Evolutionary conservation across 1,284 basidiomycete species (phyloP).

Genomic region (Sanguinoderma infundibulare): DNA sequence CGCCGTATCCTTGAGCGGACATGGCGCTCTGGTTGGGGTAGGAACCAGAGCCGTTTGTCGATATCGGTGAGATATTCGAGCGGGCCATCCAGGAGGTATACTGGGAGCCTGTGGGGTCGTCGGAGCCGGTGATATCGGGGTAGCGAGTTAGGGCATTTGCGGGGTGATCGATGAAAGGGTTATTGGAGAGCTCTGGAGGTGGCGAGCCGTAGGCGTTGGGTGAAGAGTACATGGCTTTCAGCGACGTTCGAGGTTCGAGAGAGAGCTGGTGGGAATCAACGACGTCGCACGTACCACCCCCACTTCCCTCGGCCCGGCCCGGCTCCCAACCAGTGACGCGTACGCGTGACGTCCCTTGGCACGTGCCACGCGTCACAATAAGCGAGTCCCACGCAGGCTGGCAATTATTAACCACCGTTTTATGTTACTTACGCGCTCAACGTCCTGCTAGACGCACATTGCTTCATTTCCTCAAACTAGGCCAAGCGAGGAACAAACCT

Average conservation of each 20-base stretch:
- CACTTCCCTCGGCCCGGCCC: background rate
- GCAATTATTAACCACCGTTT: no score
- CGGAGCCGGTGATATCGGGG: constrained; percentile 36
- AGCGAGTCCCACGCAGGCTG: no score
- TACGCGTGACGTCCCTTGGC: background rate
- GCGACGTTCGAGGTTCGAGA: background rate
- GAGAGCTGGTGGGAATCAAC: background rate
- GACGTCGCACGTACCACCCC: background rate
- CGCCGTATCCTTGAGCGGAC: constrained; percentile 19
- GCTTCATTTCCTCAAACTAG: no score
- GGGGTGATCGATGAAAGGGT: constrained; percentile 44
- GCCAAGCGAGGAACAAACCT: no score
- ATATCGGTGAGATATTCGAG: constrained; percentile 22
- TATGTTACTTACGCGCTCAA: no score
- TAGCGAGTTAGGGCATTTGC: constrained; percentile 38
- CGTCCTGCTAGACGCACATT: no score
- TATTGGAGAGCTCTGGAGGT: constrained; percentile 41
- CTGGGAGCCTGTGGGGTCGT: constrained; percentile 26
- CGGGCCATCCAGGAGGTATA: constrained; percentile 36
- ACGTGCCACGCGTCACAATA: background rate
- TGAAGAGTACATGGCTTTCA: constrained; percentile 33
- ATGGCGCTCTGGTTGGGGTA: constrained; percentile 21
- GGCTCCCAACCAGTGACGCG: background rate
- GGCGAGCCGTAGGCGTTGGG: constrained; percentile 31
- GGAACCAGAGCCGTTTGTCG: constrained; percentile 19